Evolutionary conservation across 2,329 filamentous ascomycete genomes (phyloP).

Genomic region (Aspergillus pseudoviridinutans): DNA sequence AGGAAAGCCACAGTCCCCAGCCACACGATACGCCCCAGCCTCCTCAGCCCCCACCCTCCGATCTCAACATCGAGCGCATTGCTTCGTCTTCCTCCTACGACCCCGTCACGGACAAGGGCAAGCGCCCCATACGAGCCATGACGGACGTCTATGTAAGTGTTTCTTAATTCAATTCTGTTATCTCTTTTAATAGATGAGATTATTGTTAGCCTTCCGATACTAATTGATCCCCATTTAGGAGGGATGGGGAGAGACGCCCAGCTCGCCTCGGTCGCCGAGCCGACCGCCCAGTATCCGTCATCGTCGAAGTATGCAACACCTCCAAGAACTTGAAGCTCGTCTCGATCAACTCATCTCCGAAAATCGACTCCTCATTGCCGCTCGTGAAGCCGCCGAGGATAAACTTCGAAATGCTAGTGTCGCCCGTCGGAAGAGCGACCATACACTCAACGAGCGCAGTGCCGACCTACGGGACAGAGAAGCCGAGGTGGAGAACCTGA

Average conservation of each 20-base stretch:
- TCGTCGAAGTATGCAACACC: constrained; percentile 93
- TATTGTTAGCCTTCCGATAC: constrained; percentile 23
- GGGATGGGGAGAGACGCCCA: constrained; percentile 81
- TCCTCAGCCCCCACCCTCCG: constrained; percentile 17
- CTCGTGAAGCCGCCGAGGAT: constrained; percentile 66
- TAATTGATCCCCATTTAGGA: constrained; percentile 57
- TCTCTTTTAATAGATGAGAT: constrained; percentile 11
- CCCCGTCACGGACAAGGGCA: constrained; percentile 81
- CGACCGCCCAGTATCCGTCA: constrained; percentile 94
- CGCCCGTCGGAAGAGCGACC: constrained; percentile 52
- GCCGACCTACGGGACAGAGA: constrained; percentile 75
- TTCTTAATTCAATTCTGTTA: constrained; percentile 17
- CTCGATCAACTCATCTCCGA: constrained; percentile 83
- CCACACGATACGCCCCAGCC: constrained; percentile 26
- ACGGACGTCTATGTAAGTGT: constrained; percentile 86
- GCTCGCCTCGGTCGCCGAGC: constrained; percentile 85
- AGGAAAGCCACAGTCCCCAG: constrained; percentile 17
- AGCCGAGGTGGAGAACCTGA: constrained; percentile 78
- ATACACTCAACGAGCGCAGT: constrained; percentile 61
- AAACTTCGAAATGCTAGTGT: constrained; percentile 54
- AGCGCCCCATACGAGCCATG: constrained; percentile 80
- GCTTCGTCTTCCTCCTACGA: constrained; percentile 58
- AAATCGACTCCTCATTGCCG: constrained; percentile 73
- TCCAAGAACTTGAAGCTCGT: constrained; percentile 77
- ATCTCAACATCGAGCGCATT: constrained; percentile 36